Conservation (phyloP, 208 protist species). For the Leptomonas seymouri region DNA sequence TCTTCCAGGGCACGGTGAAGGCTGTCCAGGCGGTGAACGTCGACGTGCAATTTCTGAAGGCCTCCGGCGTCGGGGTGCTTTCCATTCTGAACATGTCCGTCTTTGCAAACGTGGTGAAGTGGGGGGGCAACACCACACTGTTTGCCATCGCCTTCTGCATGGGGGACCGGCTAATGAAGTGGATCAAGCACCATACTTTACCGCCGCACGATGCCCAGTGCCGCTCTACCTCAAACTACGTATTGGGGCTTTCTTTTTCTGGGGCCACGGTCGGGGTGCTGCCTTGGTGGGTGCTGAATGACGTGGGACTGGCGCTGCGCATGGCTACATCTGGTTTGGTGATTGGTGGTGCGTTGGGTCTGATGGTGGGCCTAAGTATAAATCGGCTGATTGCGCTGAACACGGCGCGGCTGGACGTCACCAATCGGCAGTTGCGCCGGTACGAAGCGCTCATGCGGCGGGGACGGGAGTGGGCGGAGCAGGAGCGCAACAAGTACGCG, state of each 20-base stretch:
- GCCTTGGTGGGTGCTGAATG: conserved; percentile 89
- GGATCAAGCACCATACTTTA: conserved; percentile 47
- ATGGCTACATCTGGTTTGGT: conserved; percentile 61
- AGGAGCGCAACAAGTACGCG: conserved; percentile 40
- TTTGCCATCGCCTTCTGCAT: conserved; percentile 72
- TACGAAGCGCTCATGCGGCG: conserved; percentile 87
- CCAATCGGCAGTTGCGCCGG: conserved; percentile 70
- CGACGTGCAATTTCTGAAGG: conserved; percentile 81
- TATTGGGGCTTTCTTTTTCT: conserved; percentile 66
- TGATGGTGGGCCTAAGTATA: conserved; percentile 61
- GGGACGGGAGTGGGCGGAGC: conserved; percentile 59
- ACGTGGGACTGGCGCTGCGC: conserved; percentile 57
- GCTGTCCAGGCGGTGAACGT: conserved; percentile 77
- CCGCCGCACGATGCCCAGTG: conserved; percentile 65
- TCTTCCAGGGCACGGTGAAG: conserved; percentile 68
- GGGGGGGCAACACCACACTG: conserved; percentile 76
- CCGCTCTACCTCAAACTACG: conserved; percentile 79
- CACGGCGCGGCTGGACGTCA: conserved; percentile 67
- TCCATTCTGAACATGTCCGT: conserved; percentile 88
- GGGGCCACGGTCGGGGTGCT: conserved; percentile 77
- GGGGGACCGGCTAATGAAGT: conserved; percentile 63
- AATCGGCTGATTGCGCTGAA: conserved; percentile 72
- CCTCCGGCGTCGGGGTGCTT: conserved; percentile 77
- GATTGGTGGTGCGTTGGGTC: conserved; percentile 67
- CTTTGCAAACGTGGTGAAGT: conserved; percentile 81